A percentile compares a stretch with the other conserved stretches of the same genome.
Evolutionary conservation across 495 filamentous ascomycete genomes (phyloP).

Genomic region (Neurospora africana): DNA sequence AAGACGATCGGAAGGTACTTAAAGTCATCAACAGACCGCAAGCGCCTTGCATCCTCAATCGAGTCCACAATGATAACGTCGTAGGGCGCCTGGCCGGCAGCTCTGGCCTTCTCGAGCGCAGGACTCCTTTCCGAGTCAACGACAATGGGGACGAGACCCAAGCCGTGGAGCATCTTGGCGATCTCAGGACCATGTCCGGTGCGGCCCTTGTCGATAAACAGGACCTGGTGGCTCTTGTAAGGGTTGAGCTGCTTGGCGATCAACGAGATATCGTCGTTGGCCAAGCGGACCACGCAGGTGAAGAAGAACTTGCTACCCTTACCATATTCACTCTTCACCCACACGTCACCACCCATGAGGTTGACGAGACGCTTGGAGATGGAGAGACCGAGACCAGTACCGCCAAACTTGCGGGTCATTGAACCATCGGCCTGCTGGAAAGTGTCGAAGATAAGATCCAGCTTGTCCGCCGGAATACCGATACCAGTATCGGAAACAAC

Average conservation of each 20-base stretch:
- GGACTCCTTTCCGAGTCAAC: conserved; percentile 55
- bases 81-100: conserved; percentile 57
- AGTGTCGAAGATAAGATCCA: conserved; percentile 97
- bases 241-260: conserved; percentile 78
- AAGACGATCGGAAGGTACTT: conserved; percentile 97
- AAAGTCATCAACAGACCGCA: conserved; percentile 85
- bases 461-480: conserved; percentile 90
- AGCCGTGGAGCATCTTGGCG: conserved; percentile 62
- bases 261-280: conserved; percentile 66
- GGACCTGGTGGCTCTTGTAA: conserved; percentile 83
- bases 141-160: conserved; percentile 74
- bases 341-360: conserved; percentile 94
- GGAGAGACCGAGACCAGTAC: conserved; percentile 88
- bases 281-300: conserved; percentile 85
- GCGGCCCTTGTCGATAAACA: conserved; percentile 91
- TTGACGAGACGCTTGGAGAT: conserved; percentile 95
- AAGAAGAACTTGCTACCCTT: conserved; percentile 95
- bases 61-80: conserved; percentile 97
- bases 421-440: conserved; percentile 99
- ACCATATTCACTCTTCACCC: conserved; percentile 91
- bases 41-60: conserved; percentile 73
- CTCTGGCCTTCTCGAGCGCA: conserved; percentile 29
- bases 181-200: conserved; percentile 73
- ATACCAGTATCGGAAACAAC: conserved; percentile 96
- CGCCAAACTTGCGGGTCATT: conserved; percentile 93